A percentile compares a stretch with the other conserved stretches of the same genome.
These are phyloP conservation scores for Seiridium unicorne DNA, from an alignment of 2,329 filamentous ascomycete species.

Conservation along the genomic window DNA sequence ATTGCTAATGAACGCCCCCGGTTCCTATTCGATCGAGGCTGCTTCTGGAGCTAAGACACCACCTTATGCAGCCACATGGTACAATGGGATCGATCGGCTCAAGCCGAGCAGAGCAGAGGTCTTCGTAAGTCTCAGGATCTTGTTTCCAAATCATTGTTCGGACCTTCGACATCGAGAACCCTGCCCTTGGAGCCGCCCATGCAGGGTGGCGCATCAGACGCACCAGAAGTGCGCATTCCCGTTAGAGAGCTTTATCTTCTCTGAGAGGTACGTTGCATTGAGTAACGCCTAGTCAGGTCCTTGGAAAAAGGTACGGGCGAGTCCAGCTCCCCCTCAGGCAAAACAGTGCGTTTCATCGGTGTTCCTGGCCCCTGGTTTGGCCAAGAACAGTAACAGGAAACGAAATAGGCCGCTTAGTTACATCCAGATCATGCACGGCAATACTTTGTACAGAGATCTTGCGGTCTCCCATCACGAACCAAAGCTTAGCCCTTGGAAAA, in stretches of 20 bases:
- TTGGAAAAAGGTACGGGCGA: background rate
- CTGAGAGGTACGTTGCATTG: background rate
- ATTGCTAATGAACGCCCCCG: background rate
- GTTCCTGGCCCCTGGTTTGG: constrained; percentile 12
- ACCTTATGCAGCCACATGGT: constrained; percentile 1
- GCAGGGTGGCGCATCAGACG: too few relatives aligned
- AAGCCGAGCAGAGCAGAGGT: background rate
- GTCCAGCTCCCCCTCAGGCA: background rate
- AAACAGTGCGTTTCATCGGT: constrained; percentile 1
- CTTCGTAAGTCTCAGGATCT: background rate
- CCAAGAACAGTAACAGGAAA: constrained; percentile 31
- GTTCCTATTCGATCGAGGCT: background rate
- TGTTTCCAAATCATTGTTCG: background rate
- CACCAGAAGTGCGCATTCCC: too few relatives aligned
- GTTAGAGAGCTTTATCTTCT: background rate
- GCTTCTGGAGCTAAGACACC: background rate
- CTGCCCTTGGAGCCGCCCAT: background rate
- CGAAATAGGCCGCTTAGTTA: constrained; percentile 26
- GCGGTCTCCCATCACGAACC: constrained; percentile 23
- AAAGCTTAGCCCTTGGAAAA: constrained; percentile 25
- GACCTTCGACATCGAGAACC: background rate
- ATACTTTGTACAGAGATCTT: constrained; percentile 27
- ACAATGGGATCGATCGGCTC: background rate
- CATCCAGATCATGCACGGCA: constrained; percentile 30
- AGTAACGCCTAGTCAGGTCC: background rate